Conservation (phyloP, 1,284 basidiomycete species). For the Taiwanofungus camphoratus region DNA sequence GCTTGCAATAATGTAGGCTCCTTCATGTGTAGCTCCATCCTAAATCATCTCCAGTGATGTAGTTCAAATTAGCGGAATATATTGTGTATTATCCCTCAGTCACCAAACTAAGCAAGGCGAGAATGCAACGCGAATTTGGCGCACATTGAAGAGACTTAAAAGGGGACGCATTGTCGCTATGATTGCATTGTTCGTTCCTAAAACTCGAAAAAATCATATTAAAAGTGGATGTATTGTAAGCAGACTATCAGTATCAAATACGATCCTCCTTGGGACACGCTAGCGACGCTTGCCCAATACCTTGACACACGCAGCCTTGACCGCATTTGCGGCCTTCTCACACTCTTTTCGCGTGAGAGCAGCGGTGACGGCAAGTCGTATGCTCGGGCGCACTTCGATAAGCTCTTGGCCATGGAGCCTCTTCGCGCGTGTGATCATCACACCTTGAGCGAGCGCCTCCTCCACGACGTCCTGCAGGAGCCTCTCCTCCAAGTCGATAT, state of each 20-base stretch:
- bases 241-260: neutral
- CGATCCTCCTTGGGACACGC: too few species aligned
- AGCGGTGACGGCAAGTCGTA: constrained; percentile 77
- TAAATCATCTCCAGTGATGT: neutral
- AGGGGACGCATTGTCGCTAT: neutral
- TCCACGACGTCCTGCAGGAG: constrained; percentile 87
- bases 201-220: neutral
- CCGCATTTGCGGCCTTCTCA: constrained; percentile 77
- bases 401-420: constrained; percentile 78
- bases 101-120: neutral
- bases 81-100: neutral
- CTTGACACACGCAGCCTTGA: constrained; percentile 76
- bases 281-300: constrained; percentile 48
- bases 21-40: neutral
- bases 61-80: neutral
- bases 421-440: constrained; percentile 80
- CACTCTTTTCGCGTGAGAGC: constrained; percentile 85
- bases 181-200: neutral
- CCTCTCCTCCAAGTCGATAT: constrained; percentile 70
- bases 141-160: neutral
- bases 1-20: neutral
- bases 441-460: constrained; percentile 70
- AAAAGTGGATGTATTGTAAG: too few species aligned
- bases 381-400: constrained; percentile 79
- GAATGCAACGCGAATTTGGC: neutral